phyloP scores from a whole-genome alignment of 2,329 filamentous ascomycete species.

The Uncinocarpus reesii region DNA sequence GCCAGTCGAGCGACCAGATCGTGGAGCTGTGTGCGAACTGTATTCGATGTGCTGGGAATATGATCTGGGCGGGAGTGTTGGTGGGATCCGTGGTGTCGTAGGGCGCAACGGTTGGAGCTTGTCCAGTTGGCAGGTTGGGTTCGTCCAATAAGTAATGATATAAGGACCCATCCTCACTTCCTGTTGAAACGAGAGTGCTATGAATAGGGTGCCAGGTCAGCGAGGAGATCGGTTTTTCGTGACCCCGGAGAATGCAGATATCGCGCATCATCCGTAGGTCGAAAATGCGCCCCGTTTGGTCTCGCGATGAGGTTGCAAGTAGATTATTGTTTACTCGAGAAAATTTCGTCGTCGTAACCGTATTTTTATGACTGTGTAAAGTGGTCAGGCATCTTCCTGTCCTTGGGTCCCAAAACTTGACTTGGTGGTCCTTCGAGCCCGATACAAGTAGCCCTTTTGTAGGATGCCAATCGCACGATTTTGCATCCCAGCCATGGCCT shows the following conservation, averaged over 20 bases:
- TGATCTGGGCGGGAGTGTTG: conserved; percentile 74
- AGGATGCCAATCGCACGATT: conserved; percentile 95
- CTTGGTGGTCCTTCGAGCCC: conserved; percentile 91
- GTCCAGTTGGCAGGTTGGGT: conserved; percentile 70
- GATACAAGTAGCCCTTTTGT: conserved; percentile 89
- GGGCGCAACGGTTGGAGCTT: conserved; percentile 61
- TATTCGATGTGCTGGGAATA: conserved; percentile 80
- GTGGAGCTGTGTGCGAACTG: conserved; percentile 86
- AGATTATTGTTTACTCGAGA: conserved; percentile 75
- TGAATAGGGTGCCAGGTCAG: conserved; percentile 91
- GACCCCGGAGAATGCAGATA: conserved; percentile 81
- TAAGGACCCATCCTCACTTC: conserved; percentile 78
- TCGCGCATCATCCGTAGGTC: conserved; percentile 98
- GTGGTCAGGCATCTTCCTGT: conserved; percentile 83
- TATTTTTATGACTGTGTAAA: conserved; percentile 93
- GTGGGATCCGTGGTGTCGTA: conserved; percentile 75
- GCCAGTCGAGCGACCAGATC: conserved; percentile 97
- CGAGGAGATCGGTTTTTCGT: conserved; percentile 92
- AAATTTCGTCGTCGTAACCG: conserved; percentile 84
- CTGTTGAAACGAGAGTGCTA: conserved; percentile 76
- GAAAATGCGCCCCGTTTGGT: conserved; percentile 86
- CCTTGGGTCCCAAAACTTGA: conserved; percentile 97
- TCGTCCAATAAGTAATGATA: conserved; percentile 95
- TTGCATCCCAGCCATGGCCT: conserved; percentile 97
- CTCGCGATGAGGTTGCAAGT: conserved; percentile 82